A percentile compares a stretch with the other conserved stretches of the same genome.
Conservation (phyloP, 2,329 filamentous ascomycete species). For the Magnaporthiopsis incrustans region DNA sequence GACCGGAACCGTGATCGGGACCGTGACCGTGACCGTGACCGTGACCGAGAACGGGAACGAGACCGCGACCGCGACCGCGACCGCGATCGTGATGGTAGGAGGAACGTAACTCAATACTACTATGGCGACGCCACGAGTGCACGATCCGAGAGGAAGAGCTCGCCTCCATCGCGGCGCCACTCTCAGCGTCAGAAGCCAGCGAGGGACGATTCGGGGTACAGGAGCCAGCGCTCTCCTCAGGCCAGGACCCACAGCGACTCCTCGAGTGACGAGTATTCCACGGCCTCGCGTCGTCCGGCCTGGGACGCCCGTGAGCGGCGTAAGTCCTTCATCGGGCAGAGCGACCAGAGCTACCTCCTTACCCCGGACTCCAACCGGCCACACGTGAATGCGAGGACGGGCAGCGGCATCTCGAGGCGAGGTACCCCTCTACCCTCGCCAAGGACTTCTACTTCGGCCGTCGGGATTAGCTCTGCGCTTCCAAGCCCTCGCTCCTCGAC, state of each 20-base stretch:
- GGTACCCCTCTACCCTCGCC: conserved; percentile 27
- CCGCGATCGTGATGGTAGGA: conserved; percentile 3
- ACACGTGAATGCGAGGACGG: conserved; percentile 17
- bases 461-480: conserved; percentile 10
- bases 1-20: neutral
- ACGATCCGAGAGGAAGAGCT: conserved; percentile 21
- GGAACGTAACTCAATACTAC: conserved; percentile 1
- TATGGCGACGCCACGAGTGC: conserved; percentile 10
- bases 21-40: neutral
- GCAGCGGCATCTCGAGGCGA: conserved; percentile 20
- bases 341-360: conserved; percentile 19
- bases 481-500: conserved; percentile 14
- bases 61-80: conserved; percentile 3
- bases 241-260: conserved; percentile 26
- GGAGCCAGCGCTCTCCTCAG: conserved; percentile 11
- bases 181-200: conserved; percentile 15
- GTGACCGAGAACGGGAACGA: neutral
- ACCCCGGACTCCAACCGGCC: conserved; percentile 16
- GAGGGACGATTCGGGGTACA: conserved; percentile 20
- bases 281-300: conserved; percentile 18
- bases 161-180: conserved; percentile 18
- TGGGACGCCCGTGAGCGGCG: conserved; percentile 22
- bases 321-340: conserved; percentile 27
- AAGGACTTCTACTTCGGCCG: conserved; percentile 11
- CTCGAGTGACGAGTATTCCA: conserved; percentile 31